Conservation (phyloP, 208 protist genomes). For the Trypanosoma cruzi region DNA sequence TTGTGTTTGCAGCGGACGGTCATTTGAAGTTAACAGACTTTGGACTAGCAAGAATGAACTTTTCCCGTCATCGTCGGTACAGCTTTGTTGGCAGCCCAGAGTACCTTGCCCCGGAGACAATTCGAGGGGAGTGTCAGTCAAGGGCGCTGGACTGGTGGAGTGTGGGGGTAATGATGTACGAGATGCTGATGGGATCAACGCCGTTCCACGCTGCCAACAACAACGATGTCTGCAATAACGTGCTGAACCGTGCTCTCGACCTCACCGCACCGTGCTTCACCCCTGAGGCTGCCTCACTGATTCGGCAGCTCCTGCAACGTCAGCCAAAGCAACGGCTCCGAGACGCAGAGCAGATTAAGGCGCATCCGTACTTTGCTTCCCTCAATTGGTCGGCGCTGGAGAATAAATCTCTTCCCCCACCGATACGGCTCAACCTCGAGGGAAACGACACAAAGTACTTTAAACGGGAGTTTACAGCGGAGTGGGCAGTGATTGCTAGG, state of each 20-base stretch:
- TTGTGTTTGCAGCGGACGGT: constrained; percentile 82
- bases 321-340: constrained; percentile 47
- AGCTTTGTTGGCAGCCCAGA: constrained; percentile 92
- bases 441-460: constrained; percentile 74
- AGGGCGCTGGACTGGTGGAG: constrained; percentile 97
- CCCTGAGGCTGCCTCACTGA: constrained; percentile 56
- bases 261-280: constrained; percentile 48
- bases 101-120: constrained; percentile 93
- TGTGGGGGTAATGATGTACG: constrained; percentile 95
- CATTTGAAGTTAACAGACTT: constrained; percentile 90
- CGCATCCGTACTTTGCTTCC: constrained; percentile 68
- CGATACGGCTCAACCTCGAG: constrained; percentile 47
- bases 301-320: constrained; percentile 56
- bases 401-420: constrained; percentile 40
- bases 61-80: constrained; percentile 56
- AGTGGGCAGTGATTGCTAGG: constrained; percentile 74
- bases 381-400: constrained; percentile 73
- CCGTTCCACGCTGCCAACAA: constrained; percentile 93
- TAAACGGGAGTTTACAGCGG: constrained; percentile 69
- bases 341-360: constrained; percentile 44
- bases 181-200: constrained; percentile 91
- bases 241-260: constrained; percentile 56
- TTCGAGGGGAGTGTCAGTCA: constrained; percentile 89
- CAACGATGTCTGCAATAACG: constrained; percentile 78
- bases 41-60: constrained; percentile 81